These are phyloP conservation scores for Neospermospora avenae DNA, from an alignment of 2,329 filamentous ascomycete genomes.

Conservation along the genomic window DNA sequence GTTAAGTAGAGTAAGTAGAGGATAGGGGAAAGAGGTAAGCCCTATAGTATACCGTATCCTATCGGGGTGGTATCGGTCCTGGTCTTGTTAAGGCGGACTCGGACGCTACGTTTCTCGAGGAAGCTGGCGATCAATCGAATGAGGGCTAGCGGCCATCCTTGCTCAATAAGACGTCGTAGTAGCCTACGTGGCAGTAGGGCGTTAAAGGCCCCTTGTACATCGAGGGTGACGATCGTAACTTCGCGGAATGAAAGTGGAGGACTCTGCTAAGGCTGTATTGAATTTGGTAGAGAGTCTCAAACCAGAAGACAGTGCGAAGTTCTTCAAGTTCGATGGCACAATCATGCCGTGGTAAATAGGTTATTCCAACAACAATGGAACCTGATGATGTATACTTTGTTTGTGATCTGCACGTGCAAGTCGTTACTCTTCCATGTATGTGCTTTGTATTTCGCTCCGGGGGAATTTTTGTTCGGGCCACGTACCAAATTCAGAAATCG, in stretches of 20 bases:
- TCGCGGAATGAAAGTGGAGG: not conserved
- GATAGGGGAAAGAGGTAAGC: not conserved
- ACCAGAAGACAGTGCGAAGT: not conserved
- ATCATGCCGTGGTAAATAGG: not conserved
- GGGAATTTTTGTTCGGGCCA: too few relatives aligned
- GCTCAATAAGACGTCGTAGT: not conserved
- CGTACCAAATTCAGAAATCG: too few relatives aligned
- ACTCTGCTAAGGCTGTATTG: not conserved
- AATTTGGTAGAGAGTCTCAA: not conserved
- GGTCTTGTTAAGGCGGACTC: not conserved
- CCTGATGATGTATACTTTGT: too few relatives aligned
- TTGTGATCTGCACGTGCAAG: too few relatives aligned
- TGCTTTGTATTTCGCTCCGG: too few relatives aligned
- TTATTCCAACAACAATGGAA: too few relatives aligned
- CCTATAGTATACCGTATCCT: not conserved
- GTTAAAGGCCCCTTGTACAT: not conserved
- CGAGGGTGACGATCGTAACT: not conserved
- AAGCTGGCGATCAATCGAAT: not conserved
- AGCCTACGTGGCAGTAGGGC: not conserved
- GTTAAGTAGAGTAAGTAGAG: too few relatives aligned
- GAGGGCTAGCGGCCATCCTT: not conserved
- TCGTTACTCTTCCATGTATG: too few relatives aligned
- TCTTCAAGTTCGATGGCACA: not conserved
- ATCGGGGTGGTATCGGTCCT: not conserved
- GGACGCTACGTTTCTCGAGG: not conserved